phyloP scores from a whole-genome alignment of 2,329 filamentous ascomycete genomes.

The Macrophomina pseudophaseolina region DNA sequence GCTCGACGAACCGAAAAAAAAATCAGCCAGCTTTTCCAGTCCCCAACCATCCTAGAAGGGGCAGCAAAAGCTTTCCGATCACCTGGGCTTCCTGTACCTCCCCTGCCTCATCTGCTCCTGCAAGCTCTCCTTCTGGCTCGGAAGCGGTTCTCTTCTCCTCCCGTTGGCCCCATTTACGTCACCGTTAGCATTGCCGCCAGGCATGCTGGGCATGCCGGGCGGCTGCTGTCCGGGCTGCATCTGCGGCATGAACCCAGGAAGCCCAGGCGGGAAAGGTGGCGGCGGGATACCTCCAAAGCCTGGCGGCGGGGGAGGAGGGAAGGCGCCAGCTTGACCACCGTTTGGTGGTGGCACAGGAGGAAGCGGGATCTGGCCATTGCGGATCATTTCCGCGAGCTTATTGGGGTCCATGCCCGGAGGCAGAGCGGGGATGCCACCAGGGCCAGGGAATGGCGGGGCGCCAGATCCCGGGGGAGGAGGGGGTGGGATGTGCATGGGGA shows the following conservation, averaged over 20 bases:
- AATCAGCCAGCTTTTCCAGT: not conserved
- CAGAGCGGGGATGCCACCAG: conserved; percentile 28
- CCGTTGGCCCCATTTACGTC: conserved; percentile 41
- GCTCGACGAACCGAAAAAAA: not conserved
- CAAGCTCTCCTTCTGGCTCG: conserved; percentile 83
- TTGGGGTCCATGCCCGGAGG: conserved; percentile 36
- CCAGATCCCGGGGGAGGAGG: conserved; percentile 36
- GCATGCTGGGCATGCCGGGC: not conserved
- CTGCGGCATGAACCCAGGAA: conserved; percentile 34
- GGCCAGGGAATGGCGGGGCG: conserved; percentile 34
- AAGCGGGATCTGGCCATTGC: conserved; percentile 43
- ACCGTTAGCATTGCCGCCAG: not conserved
- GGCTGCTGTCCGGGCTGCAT: conserved; percentile 5
- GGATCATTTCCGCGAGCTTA: conserved; percentile 42
- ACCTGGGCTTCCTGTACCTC: conserved; percentile 52
- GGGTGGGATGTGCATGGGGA: conserved; percentile 28
- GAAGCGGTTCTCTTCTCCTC: conserved; percentile 71
- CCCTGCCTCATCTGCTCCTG: conserved; percentile 73
- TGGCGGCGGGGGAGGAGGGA: conserved; percentile 33
- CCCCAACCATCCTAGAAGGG: not conserved
- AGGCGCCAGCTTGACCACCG: conserved; percentile 31
- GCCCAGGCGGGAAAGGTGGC: conserved; percentile 40
- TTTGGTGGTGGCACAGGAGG: conserved; percentile 38
- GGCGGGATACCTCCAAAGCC: conserved; percentile 35
- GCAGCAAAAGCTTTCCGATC: not conserved